These are phyloP conservation scores for Aspergillus fijiensis DNA, from an alignment of 2,329 filamentous ascomycete species.

Conservation along the genomic window DNA sequence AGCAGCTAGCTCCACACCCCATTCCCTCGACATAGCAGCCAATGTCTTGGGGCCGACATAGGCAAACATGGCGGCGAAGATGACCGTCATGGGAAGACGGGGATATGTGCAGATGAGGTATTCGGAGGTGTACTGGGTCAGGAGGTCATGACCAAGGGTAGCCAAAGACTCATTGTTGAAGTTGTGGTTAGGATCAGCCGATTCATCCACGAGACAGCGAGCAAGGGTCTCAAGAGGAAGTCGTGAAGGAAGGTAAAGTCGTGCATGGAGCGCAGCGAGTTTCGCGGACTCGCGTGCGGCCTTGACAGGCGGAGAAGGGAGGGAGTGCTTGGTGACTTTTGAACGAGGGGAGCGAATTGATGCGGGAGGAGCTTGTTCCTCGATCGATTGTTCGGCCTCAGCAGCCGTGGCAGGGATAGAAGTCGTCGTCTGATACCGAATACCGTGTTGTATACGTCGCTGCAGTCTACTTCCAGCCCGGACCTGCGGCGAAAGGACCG, in stretches of 20 bases:
- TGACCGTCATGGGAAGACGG: constrained; percentile 81
- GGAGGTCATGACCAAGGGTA: constrained; percentile 75
- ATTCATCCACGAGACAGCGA: constrained; percentile 78
- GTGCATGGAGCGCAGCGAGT: constrained; percentile 86
- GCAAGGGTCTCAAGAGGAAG: constrained; percentile 84
- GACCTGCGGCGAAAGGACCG: constrained; percentile 49
- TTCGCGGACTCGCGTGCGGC: constrained; percentile 75
- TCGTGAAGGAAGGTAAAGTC: constrained; percentile 76
- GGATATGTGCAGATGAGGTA: constrained; percentile 86
- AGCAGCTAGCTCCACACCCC: constrained; percentile 88
- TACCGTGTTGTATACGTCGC: constrained; percentile 35
- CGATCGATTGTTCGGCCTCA: constrained; percentile 27
- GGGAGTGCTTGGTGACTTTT: constrained; percentile 41
- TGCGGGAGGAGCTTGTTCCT: constrained; percentile 26
- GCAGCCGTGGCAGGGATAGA: constrained; percentile 31
- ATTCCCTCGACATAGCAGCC: constrained; percentile 71
- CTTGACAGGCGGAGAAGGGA: constrained; percentile 71
- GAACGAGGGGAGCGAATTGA: constrained; percentile 26
- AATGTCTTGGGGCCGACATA: constrained; percentile 77
- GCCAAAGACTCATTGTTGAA: constrained; percentile 90
- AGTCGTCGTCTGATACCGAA: constrained; percentile 44
- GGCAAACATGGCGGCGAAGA: constrained; percentile 81
- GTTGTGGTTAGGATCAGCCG: constrained; percentile 72
- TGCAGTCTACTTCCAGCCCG: constrained; percentile 42
- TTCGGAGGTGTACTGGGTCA: constrained; percentile 87